These are phyloP conservation scores for Venturia effusa DNA, from an alignment of 2,329 filamentous ascomycete species.

Conservation along the genomic window DNA sequence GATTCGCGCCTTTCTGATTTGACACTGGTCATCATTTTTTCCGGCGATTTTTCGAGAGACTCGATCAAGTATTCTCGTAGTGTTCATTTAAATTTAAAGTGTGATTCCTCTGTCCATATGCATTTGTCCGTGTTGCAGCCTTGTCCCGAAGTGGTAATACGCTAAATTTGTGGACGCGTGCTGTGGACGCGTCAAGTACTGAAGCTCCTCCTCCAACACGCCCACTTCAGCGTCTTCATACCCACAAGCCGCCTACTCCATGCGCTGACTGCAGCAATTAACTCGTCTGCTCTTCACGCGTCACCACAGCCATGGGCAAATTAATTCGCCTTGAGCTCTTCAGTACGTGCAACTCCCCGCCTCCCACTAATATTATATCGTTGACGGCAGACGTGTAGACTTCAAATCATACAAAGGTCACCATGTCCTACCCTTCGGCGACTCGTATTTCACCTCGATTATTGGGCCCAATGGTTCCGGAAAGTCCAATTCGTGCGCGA, in stretches of 20 bases:
- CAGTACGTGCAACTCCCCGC: slow-evolving; percentile 49
- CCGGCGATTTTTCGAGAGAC: background rate
- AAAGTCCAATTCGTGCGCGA: slow-evolving; percentile 89
- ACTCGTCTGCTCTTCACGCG: background rate
- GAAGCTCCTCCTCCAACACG: background rate
- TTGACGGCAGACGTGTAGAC: slow-evolving; percentile 43
- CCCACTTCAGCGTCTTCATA: background rate
- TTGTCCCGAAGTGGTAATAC: background rate
- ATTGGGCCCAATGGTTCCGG: slow-evolving; percentile 99
- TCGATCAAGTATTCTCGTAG: background rate
- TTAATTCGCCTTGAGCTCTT: slow-evolving; percentile 89
- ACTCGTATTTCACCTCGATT: slow-evolving; percentile 98
- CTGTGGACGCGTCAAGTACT: background rate
- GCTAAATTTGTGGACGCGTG: background rate
- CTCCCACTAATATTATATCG: slow-evolving; percentile 10
- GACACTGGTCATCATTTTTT: background rate
- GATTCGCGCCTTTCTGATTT: background rate
- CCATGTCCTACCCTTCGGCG: slow-evolving; percentile 85
- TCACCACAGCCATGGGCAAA: slow-evolving; percentile 62
- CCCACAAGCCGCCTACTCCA: background rate
- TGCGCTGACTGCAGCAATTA: background rate
- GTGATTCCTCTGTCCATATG: background rate
- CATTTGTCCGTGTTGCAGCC: background rate
- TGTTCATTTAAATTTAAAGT: background rate
- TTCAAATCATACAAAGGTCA: slow-evolving; percentile 99